Evolutionary conservation across 192 early-diverging fungal genomes (phyloP).

Genomic region (Funneliformis mosseae): DNA sequence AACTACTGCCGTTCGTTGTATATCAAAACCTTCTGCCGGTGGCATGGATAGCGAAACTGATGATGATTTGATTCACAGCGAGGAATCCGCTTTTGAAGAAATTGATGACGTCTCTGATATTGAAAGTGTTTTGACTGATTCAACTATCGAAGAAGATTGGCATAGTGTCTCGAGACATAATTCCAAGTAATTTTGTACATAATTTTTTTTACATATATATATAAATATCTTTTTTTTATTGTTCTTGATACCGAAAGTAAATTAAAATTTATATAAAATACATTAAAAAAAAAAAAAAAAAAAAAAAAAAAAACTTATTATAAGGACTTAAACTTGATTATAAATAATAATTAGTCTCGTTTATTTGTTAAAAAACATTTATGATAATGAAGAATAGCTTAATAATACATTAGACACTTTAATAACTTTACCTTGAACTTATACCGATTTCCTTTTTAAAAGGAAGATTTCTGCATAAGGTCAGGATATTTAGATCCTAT

Average conservation of each 20-base stretch:
- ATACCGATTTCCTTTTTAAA: not conserved
- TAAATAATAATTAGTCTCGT: too few species aligned
- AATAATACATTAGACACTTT: too few species aligned
- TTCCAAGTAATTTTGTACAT: not conserved
- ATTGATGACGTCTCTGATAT: not conserved
- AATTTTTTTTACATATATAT: not conserved
- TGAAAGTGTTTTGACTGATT: not conserved
- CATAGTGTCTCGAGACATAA: not conserved
- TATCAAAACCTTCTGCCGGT: not conserved
- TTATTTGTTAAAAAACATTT: too few species aligned
- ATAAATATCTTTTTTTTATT: not conserved
- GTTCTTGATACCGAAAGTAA: not conserved
- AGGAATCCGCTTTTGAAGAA: not conserved
- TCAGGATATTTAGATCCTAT: conserved; percentile 57
- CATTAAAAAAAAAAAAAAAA: too few species aligned
- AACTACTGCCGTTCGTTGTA: not conserved
- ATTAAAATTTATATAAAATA: too few species aligned
- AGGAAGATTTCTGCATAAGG: conserved; percentile 3
- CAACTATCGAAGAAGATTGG: not conserved
- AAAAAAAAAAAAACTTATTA: too few species aligned
- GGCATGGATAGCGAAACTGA: not conserved
- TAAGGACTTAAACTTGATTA: too few species aligned
- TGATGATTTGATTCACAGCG: not conserved
- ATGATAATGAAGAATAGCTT: too few species aligned
- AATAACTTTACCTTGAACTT: too few species aligned